Evolutionary conservation across 805 yeast genomes (phyloP), one percentile per base, ranked within the genome.

Genomic region (Yamadazyma kitorensis): DNA sequence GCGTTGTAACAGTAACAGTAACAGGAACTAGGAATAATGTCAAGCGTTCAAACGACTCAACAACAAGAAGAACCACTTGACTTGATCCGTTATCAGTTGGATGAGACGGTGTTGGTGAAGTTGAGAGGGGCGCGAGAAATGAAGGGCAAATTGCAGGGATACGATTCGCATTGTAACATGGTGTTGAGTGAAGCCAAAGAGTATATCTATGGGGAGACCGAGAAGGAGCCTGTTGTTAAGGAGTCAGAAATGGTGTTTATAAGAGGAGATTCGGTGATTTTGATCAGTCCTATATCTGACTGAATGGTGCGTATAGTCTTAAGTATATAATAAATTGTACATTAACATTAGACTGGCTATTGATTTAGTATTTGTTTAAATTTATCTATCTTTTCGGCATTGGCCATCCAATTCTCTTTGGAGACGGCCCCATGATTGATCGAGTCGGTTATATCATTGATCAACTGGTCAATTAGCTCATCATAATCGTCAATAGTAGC

Each of bases 251-350:
- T 93, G 88, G 80, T 93, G 27, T 91, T 91, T 62, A 89, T 93
- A 11, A 81, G 99, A 66, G 99, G 99, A n/a, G 98, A 93, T 61
- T 80, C 94, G 3, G 98, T 93, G 27, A 86, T 94, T 32, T 72
- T 89, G 47, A 81, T 93, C 34, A 79, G 83, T 34, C 70, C 73
- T 12, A 41, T 55, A 13, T 44, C n/a, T n/a, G n/a, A n/a, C n/a
- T n/a, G n/a, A n/a, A n/a, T n/a, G n/a, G n/a, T n/a, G n/a, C n/a
- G n/a, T n/a, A n/a, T n/a, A n/a, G n/a, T n/a, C n/a, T n/a, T n/a
- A n/a, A n/a, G n/a, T n/a, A n/a, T n/a, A n/a, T n/a, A n/a, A n/a
- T n/a, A n/a, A n/a, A n/a, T n/a, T n/a, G n/a, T n/a, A n/a, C n/a
- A n/a, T n/a, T n/a, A n/a, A n/a, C n/a, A n/a, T n/a, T n/a, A n/a